Evolutionary conservation across 2,329 filamentous ascomycete genomes (phyloP).

Genomic region (Neonectria magnoliae): DNA sequence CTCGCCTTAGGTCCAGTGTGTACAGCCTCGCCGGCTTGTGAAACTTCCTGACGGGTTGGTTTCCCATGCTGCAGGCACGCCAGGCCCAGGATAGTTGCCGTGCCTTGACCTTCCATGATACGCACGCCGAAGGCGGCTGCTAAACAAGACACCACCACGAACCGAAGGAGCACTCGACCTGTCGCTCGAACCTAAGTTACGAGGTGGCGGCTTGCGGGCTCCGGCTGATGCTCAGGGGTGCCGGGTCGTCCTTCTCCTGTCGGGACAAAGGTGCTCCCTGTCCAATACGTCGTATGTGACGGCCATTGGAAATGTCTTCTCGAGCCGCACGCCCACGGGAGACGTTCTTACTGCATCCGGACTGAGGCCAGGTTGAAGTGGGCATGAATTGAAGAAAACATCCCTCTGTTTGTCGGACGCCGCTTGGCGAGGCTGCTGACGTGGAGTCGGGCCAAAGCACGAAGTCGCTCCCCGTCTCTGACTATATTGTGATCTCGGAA

Average conservation of each 20-base stretch:
- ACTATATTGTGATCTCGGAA: slow-evolving; percentile 27
- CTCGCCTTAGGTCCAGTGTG: slow-evolving; percentile 8
- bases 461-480: slow-evolving; percentile 23
- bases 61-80: slow-evolving; percentile 31
- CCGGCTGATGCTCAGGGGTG: slow-evolving; percentile 19
- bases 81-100: slow-evolving; percentile 27
- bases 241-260: slow-evolving; percentile 16
- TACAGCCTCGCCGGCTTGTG: slow-evolving; percentile 29
- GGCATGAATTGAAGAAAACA: slow-evolving; percentile 13
- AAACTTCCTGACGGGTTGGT: slow-evolving; percentile 28
- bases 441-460: slow-evolving; percentile 21
- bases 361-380: slow-evolving; percentile 20
- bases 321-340: slow-evolving; percentile 23
- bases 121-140: slow-evolving; percentile 24
- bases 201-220: slow-evolving; percentile 38
- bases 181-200: slow-evolving; percentile 24
- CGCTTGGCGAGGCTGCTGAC: slow-evolving; percentile 29
- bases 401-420: slow-evolving; percentile 25
- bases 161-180: slow-evolving; percentile 15
- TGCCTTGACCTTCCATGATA: slow-evolving; percentile 31
- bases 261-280: slow-evolving; percentile 24
- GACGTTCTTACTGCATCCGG: slow-evolving; percentile 20
- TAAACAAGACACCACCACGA: slow-evolving; percentile 26
- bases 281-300: slow-evolving; percentile 28
- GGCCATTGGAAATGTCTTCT: slow-evolving; percentile 21